Evolutionary conservation across 139 green algal genomes (phyloP).

Genomic region (Micractinium sp.): DNA sequence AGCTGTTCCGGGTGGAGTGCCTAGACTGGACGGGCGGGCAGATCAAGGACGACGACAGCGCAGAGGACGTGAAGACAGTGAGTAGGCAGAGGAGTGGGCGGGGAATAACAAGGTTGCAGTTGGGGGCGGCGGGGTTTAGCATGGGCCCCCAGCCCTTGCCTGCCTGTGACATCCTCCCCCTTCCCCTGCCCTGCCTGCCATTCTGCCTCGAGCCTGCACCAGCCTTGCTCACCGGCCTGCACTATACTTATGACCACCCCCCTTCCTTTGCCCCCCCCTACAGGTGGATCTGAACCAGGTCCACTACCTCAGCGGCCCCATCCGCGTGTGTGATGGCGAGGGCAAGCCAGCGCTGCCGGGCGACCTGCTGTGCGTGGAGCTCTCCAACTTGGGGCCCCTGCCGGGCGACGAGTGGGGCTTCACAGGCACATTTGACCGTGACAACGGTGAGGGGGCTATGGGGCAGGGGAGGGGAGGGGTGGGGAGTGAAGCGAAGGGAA

Average conservation of each 20-base stretch:
- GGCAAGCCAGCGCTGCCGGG: not conserved
- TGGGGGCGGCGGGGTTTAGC: too few species aligned
- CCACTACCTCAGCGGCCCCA: not conserved
- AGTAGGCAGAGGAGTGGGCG: not conserved
- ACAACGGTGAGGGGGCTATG: not conserved
- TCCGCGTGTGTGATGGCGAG: not conserved
- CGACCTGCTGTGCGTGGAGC: not conserved
- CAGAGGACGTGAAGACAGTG: not conserved
- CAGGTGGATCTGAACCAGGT: not conserved
- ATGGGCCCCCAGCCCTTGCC: too few species aligned
- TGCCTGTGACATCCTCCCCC: too few species aligned
- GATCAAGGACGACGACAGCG: not conserved
- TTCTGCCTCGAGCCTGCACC: too few species aligned
- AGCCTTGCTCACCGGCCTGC: too few species aligned
- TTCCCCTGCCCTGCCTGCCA: not conserved
- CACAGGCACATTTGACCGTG: not conserved
- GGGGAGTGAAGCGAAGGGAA: too few species aligned
- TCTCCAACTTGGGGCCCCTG: not conserved
- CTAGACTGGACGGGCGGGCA: not conserved
- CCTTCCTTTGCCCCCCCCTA: too few species aligned
- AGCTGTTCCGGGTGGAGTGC: not conserved
- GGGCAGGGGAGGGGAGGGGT: too few species aligned
- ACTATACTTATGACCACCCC: too few species aligned
- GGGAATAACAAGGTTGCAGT: too few species aligned
- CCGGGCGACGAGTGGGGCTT: not conserved